Base-by-base conservation (phyloP, 345 rosid species). In the Arabidopsis arenosa region DNA sequence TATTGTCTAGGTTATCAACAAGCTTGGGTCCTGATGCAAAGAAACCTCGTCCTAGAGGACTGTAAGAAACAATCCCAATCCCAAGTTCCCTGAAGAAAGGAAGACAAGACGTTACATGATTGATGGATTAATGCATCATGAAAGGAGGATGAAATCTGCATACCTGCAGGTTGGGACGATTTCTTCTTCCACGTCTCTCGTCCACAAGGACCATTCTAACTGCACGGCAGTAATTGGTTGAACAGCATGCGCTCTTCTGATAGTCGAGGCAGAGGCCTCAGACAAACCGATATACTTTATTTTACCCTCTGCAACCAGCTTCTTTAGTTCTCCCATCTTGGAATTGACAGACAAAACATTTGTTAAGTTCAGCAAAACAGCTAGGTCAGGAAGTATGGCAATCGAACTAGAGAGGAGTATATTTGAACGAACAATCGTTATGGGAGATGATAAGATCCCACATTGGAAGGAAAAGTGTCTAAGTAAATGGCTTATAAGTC, bases 231-330 rank as follows among this genome's bases (percentile, higher is more conserved):
- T 89, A 8, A 89, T 76, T 0, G 94, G 97, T 77, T 89, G 97
- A 75, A 89, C 85, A 23, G 87, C 91, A 63, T 89, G 92, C 8
- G 92, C 97, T 62, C 97, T 74, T 80, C 92, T 85, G 71, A 91
- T 89, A 28, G 92, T 89, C 17, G 93, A 87, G 8, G 90, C 88
- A 9, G 90, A 91, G 18, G 91, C 94, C 78, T 89, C 91, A 0
- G 92, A 87, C 15, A 91, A 74, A 45, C 90, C 94, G 0, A 86
- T 64, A 37, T 87, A 89, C 81, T 86, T 91, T 72, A 91, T 78
- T 77, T 91, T 89, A 49, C 97, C 93, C 49, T 86, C 91, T 62
- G 80, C 89, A 12, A 91, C 86, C 13, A 91, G 85, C 64, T 89
- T 91, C 87, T 89, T 89, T 10, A 91, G 72, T 71, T 87, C 91